Percentiles rank a stretch among this genome's conserved stretches.
Conservation (phyloP, 345 rosid species). For the Dimocarpus longan region DNA sequence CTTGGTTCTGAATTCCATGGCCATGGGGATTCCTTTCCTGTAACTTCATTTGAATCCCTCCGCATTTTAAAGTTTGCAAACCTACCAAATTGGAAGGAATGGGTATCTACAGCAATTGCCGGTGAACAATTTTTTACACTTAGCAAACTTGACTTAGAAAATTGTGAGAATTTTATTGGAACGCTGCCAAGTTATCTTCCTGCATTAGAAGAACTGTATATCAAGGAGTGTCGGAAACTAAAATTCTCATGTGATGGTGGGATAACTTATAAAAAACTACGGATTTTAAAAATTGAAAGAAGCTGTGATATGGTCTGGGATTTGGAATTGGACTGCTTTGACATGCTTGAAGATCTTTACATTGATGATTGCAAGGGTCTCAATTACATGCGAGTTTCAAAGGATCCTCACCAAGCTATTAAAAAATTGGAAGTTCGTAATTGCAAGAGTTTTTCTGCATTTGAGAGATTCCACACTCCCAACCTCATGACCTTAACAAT, state of each 20-base stretch:
- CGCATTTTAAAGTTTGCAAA: no score
- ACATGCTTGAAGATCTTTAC: no score
- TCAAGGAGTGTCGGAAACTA: constrained; percentile 24
- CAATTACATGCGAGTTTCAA: constrained; percentile 11
- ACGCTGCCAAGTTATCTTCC: constrained; percentile 33
- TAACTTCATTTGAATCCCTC: no score
- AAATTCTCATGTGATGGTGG: background rate
- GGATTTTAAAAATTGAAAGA: constrained; percentile 20
- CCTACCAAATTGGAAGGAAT: no score
- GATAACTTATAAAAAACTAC: constrained; percentile 11
- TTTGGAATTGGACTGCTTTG: no score
- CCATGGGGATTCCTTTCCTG: no score
- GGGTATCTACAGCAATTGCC: no score
- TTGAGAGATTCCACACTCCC: no score
- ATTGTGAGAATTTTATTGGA: constrained; percentile 30
- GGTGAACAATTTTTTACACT: no score
- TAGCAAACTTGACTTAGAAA: constrained; percentile 23
- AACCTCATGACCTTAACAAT: no score
- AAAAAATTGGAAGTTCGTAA: constrained; percentile 25
- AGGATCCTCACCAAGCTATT: constrained; percentile 20
- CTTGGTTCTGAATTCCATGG: no score
- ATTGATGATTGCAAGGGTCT: constrained; percentile 28
- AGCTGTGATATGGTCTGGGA: constrained; percentile 32
- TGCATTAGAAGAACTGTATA: constrained; percentile 26
- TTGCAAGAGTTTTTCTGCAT: constrained; percentile 21